These are phyloP conservation scores for Chondrus crispus DNA, from an alignment of 23 red algal species.

Conservation along the genomic window DNA sequence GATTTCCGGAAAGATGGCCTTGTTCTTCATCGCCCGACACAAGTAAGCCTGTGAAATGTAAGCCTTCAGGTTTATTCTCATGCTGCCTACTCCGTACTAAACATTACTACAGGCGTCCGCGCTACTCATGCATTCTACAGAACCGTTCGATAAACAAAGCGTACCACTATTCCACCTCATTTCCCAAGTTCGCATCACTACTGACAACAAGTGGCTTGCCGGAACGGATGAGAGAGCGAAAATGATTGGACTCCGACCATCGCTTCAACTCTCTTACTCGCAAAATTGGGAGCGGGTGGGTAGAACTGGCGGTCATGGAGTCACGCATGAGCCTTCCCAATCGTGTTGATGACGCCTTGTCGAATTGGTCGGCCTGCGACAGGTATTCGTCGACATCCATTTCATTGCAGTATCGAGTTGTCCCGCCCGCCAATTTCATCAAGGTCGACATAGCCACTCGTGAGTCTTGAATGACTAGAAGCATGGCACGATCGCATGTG, in stretches of 20 bases:
- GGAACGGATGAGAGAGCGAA: slow-evolving; percentile 42
- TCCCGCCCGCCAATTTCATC: slow-evolving; percentile 96
- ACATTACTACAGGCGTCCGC: too few relatives aligned
- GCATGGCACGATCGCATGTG: slow-evolving; percentile 88
- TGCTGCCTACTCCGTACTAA: too few relatives aligned
- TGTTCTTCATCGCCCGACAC: too few relatives aligned
- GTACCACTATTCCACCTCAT: too few relatives aligned
- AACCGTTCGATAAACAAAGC: too few relatives aligned
- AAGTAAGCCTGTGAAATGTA: too few relatives aligned
- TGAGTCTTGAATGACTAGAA: slow-evolving; percentile 92
- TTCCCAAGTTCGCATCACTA: too few relatives aligned
- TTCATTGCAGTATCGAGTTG: slow-evolving; percentile 37
- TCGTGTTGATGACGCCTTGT: slow-evolving; percentile 42
- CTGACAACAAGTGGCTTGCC: slow-evolving; percentile 60
- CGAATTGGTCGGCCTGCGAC: slow-evolving; percentile 68
- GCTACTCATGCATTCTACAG: too few relatives aligned
- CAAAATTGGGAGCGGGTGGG: slow-evolving; percentile 86
- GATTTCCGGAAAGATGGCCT: too few relatives aligned
- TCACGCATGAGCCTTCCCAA: slow-evolving; percentile 61
- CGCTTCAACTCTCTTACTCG: slow-evolving; percentile 74
- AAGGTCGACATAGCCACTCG: slow-evolving; percentile 61
- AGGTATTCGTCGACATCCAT: slow-evolving; percentile 83
- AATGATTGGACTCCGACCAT: slow-evolving; percentile 79
- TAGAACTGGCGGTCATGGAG: slow-evolving; percentile 42
- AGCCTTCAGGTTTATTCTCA: too few relatives aligned